Conservation (phyloP, 768 basidiomycete genomes). For the Cystofilobasidium macerans region DNA sequence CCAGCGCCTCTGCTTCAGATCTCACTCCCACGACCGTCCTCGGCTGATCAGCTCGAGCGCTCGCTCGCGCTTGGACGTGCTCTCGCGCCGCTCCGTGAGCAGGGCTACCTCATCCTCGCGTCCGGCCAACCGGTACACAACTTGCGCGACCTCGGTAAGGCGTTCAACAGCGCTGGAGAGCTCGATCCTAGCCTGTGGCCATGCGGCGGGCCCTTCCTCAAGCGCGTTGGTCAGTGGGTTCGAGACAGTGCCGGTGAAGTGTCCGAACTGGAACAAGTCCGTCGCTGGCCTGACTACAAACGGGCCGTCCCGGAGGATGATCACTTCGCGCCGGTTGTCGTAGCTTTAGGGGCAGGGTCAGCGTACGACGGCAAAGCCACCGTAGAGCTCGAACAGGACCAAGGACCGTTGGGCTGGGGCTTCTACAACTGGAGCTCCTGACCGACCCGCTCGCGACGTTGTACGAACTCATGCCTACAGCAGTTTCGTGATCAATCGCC, state of each 20-base stretch:
- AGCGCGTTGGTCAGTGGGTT: not conserved
- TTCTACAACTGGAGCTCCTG: not conserved
- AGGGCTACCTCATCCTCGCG: slow-evolving; percentile 9
- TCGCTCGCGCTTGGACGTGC: slow-evolving; percentile 15
- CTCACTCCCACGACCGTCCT: slow-evolving; percentile 10
- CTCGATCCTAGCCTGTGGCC: not conserved
- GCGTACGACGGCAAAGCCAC: not conserved
- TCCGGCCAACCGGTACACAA: slow-evolving; percentile 19
- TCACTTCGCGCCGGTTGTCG: slow-evolving; percentile 15
- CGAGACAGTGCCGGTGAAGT: not conserved
- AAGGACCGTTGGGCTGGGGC: slow-evolving; percentile 18
- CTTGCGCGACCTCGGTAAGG: slow-evolving; percentile 19
- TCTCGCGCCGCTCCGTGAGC: slow-evolving; percentile 12
- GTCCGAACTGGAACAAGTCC: not conserved
- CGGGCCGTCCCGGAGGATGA: slow-evolving; percentile 4
- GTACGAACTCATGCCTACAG: too few relatives aligned
- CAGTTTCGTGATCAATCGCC: too few relatives aligned
- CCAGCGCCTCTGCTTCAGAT: slow-evolving; percentile 16
- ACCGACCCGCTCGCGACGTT: not conserved
- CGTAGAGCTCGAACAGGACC: not conserved
- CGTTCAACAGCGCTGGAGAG: not conserved
- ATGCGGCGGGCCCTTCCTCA: not conserved
- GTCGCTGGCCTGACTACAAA: not conserved
- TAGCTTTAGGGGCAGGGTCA: slow-evolving; percentile 11
- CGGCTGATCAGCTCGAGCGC: not conserved